phyloP scores from a whole-genome alignment of 805 yeast species.

The Saturnispora sekii region DNA sequence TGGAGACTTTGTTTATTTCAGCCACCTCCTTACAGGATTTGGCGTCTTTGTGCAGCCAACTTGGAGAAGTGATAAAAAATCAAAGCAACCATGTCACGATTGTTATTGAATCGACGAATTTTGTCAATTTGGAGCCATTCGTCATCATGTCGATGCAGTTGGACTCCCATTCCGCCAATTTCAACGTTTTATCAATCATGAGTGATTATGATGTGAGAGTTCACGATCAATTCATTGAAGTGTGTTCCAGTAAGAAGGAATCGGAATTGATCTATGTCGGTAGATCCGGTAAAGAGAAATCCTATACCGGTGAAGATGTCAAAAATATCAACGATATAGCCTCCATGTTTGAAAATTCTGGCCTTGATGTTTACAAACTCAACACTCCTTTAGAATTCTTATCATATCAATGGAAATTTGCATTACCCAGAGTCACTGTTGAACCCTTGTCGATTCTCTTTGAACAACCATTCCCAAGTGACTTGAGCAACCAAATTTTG shows the following conservation, averaged over 20 bases:
- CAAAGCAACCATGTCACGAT: conserved; percentile 29
- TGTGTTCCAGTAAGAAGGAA: conserved; percentile 31
- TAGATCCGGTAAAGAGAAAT: conserved; percentile 32
- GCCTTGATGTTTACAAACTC: conserved; percentile 40
- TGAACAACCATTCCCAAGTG: conserved; percentile 56
- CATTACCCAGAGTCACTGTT: conserved; percentile 68
- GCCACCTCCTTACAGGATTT: conserved; percentile 44
- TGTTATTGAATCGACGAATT: conserved; percentile 62
- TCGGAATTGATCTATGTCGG: conserved; percentile 38
- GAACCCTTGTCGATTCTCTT: conserved; percentile 68
- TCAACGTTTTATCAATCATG: conserved; percentile 47
- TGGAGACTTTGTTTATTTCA: conserved; percentile 39
- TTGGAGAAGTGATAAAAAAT: conserved; percentile 28
- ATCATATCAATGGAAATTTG: conserved; percentile 78
- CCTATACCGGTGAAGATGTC: conserved; percentile 33
- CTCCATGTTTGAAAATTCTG: conserved; percentile 30
- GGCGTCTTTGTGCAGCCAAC: conserved; percentile 31
- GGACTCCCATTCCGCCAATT: conserved; percentile 16
- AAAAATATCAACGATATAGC: conserved; percentile 29
- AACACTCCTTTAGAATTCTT: conserved; percentile 46
- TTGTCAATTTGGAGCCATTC: conserved; percentile 64
- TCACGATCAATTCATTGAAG: conserved; percentile 9
- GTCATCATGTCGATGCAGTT: conserved; percentile 31
- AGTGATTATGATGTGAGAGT: conserved; percentile 49
- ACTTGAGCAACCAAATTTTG: conserved; percentile 54